Evolutionary conservation across 352 stramenopile species (phyloP).

Genomic region (Globisporangium spinosum): DNA sequence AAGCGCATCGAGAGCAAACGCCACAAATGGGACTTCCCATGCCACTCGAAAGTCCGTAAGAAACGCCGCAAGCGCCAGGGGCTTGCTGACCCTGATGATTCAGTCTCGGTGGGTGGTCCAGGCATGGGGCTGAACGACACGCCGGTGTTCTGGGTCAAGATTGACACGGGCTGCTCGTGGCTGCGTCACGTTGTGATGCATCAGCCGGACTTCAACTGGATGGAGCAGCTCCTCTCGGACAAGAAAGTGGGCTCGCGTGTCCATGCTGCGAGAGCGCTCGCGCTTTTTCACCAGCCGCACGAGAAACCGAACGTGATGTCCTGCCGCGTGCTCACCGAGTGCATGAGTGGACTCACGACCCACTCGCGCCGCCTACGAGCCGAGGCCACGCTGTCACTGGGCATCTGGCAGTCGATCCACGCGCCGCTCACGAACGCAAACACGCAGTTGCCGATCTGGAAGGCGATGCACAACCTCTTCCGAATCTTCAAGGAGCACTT

Average conservation of each 20-base stretch:
- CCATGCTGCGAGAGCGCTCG: slow-evolving; percentile 67
- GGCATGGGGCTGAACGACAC: slow-evolving; percentile 87
- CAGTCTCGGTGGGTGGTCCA: slow-evolving; percentile 65
- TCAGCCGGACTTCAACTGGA: slow-evolving; percentile 87
- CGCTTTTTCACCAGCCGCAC: slow-evolving; percentile 74
- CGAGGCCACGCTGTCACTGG: slow-evolving; percentile 68
- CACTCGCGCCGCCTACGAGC: slow-evolving; percentile 73
- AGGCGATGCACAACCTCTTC: slow-evolving; percentile 83
- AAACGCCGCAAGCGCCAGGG: slow-evolving; percentile 81
- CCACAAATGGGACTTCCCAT: slow-evolving; percentile 86
- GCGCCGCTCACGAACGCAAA: slow-evolving; percentile 78
- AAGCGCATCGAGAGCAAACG: slow-evolving; percentile 82
- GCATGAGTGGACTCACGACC: slow-evolving; percentile 81
- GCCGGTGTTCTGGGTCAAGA: slow-evolving; percentile 85
- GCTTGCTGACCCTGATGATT: slow-evolving; percentile 74
- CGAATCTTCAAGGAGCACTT: slow-evolving; percentile 90
- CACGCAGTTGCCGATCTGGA: slow-evolving; percentile 79
- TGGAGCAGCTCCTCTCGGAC: slow-evolving; percentile 81
- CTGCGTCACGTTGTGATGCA: slow-evolving; percentile 83
- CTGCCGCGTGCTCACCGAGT: slow-evolving; percentile 78
- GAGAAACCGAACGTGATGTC: slow-evolving; percentile 88
- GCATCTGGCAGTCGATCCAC: slow-evolving; percentile 85
- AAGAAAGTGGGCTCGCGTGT: slow-evolving; percentile 83
- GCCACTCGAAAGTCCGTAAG: slow-evolving; percentile 85
- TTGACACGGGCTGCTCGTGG: slow-evolving; percentile 75